Conservation (phyloP, 495 filamentous ascomycete genomes). For the Tuber aestivum region DNA sequence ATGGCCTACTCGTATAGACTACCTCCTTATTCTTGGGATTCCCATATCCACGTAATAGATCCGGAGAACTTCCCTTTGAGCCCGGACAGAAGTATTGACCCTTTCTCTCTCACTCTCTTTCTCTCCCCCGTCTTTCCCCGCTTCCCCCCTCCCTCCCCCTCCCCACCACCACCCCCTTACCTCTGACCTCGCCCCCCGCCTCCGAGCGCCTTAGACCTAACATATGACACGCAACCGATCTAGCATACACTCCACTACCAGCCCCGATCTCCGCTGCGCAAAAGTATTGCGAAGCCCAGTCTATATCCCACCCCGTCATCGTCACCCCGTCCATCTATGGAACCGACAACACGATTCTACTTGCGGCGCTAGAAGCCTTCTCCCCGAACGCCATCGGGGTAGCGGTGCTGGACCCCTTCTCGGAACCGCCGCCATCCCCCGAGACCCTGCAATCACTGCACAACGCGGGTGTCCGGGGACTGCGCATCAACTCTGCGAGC, state of each 20-base stretch:
- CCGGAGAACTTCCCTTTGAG: slow-evolving; percentile 1
- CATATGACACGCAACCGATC: not conserved
- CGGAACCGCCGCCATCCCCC: not conserved
- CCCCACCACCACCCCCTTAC: no score
- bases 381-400: not conserved
- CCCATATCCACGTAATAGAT: not conserved
- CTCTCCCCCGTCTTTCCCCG: not conserved
- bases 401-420: slow-evolving; percentile 1
- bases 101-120: not conserved
- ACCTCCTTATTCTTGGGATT: slow-evolving; percentile 4
- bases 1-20: not conserved
- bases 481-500: not conserved
- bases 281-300: not conserved
- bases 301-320: slow-evolving; percentile 3
- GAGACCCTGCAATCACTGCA: not conserved
- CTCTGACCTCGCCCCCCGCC: not conserved
- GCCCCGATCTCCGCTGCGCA: not conserved
- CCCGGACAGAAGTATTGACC: slow-evolving; percentile 1
- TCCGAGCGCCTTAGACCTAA: not conserved
- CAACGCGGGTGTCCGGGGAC: not conserved
- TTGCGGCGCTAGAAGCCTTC: not conserved
- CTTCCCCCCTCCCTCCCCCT: not conserved
- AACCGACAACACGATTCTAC: slow-evolving; percentile 3
- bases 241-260: not conserved
- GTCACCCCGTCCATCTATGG: not conserved